Base-by-base conservation (phyloP, 2,329 filamentous ascomycete genomes). In the Microdochium paspali region DNA sequence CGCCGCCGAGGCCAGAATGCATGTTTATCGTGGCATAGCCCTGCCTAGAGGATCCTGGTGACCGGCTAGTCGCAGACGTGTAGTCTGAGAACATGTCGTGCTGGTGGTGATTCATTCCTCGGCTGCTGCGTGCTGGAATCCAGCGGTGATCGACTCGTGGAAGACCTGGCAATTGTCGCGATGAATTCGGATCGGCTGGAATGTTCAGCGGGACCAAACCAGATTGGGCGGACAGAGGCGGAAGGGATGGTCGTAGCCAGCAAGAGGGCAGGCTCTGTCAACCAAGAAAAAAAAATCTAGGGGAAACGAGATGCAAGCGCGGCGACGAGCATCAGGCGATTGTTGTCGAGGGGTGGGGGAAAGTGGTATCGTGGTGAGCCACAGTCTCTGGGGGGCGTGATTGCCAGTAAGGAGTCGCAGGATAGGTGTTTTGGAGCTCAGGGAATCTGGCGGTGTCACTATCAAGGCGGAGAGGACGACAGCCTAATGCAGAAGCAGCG, bases 31-130 rank as follows among this genome's bases (percentile, higher is more conserved):
- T 79, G 47, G 65, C 67, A 53, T 76, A 78, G 48, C 71, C 74
- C 51, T 86, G 85, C 62, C 74, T 66, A 45, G 86, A 82, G 26
- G 84, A 82, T 61, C 80, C 83, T 32, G 88, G 87, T 53, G 85
- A 88, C 60, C 87, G 84, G 63, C 82, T 84, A 52, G 77, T 58
- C 28, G 70, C 60, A 35, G 66, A 66, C 50, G 77, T 67, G 57
- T 86, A 85, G 56, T 87, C 84, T 69, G 86, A 80, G 71, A 87
- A 90, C 75, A 85, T 81, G 51, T 87, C 82, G 64, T 76, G 71
- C 48, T 76, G 76, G 61, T 78, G 76, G 56, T 71, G 66, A 56
- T 70, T 71, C 72, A 73, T 76, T 48, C 51, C 66, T 51, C 13
- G 12, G 6, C 23, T 40, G 35, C 13, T 3, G 10, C 18, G 35